Percentiles rank a stretch among this genome's conserved stretches.
Conservation (phyloP, 345 rosid species). For the Citrus hindsii region DNA sequence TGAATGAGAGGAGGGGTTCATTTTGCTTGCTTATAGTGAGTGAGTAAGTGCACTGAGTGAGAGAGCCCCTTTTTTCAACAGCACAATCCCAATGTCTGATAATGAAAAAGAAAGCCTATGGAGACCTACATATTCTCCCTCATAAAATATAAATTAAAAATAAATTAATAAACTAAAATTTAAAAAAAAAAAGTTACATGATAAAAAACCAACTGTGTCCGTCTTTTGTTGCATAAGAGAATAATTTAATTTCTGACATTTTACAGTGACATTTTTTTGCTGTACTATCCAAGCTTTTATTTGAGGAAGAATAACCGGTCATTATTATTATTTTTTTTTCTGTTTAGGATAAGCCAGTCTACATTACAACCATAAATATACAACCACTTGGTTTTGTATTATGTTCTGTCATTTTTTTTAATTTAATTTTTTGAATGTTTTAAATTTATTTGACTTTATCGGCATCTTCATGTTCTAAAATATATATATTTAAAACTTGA, state of each 20-base stretch:
- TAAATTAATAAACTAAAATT: not conserved
- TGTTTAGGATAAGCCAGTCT: not conserved
- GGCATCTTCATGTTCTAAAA: too few relatives aligned
- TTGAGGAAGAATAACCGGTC: not conserved
- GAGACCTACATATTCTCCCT: not conserved
- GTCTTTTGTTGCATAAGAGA: not conserved
- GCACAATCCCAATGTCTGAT: slow-evolving; percentile 37
- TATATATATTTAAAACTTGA: too few relatives aligned
- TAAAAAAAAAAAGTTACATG: too few relatives aligned
- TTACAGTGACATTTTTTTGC: not conserved
- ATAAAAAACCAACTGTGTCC: not conserved
- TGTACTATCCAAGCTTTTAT: not conserved
- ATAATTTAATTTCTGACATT: slow-evolving; percentile 4
- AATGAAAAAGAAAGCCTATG: slow-evolving; percentile 40
- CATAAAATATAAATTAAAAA: not conserved
- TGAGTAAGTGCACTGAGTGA: slow-evolving; percentile 16
- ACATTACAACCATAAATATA: not conserved
- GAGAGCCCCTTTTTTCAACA: slow-evolving; percentile 32
- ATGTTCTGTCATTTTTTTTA: too few relatives aligned
- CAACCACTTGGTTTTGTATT: too few relatives aligned
- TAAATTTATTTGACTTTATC: too few relatives aligned
- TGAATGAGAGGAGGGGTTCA: not conserved
- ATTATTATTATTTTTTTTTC: not conserved
- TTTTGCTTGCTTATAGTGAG: not conserved
- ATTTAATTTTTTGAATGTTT: too few relatives aligned